Evolutionary conservation across 805 yeast genomes (phyloP).

Genomic region (Pichia californica): DNA sequence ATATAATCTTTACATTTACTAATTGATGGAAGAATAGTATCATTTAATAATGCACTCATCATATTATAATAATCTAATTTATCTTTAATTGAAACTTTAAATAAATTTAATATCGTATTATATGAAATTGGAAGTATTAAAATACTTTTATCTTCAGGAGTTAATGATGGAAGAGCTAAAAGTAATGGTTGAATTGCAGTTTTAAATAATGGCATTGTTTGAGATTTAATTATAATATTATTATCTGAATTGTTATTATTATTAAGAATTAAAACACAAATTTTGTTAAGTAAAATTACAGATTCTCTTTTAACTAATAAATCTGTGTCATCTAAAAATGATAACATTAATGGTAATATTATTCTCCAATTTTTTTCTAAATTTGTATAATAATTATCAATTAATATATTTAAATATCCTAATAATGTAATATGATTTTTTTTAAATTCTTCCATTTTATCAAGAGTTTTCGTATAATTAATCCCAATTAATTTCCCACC

Average conservation of each 20-base stretch:
- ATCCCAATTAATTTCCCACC: conserved; percentile 11
- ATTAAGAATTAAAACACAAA: conserved; percentile 9
- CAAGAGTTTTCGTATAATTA: conserved; percentile 12
- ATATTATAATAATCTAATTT: conserved; percentile 11
- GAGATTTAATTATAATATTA: conserved; percentile 21
- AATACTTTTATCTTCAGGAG: conserved; percentile 20
- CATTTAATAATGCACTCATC: conserved; percentile 20
- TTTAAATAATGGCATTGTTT: conserved; percentile 18
- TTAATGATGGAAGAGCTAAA: conserved; percentile 25
- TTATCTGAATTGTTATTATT: background rate
- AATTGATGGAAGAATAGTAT: conserved; percentile 24
- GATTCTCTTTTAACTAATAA: conserved; percentile 21
- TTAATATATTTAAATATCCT: conserved; percentile 6
- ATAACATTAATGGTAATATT: conserved; percentile 22
- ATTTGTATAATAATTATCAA: background rate
- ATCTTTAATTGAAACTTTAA: conserved; percentile 6
- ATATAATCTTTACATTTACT: conserved; percentile 23
- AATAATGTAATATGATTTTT: conserved; percentile 8
- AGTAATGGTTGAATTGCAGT: conserved; percentile 24
- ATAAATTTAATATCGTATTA: conserved; percentile 14
- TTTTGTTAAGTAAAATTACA: conserved; percentile 5
- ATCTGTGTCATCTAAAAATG: conserved; percentile 27
- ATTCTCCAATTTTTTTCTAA: conserved; percentile 23
- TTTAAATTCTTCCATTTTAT: conserved; percentile 18
- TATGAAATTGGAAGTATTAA: conserved; percentile 21